phyloP scores from a whole-genome alignment of 768 basidiomycete species.

The Naematelia aurantialba region DNA sequence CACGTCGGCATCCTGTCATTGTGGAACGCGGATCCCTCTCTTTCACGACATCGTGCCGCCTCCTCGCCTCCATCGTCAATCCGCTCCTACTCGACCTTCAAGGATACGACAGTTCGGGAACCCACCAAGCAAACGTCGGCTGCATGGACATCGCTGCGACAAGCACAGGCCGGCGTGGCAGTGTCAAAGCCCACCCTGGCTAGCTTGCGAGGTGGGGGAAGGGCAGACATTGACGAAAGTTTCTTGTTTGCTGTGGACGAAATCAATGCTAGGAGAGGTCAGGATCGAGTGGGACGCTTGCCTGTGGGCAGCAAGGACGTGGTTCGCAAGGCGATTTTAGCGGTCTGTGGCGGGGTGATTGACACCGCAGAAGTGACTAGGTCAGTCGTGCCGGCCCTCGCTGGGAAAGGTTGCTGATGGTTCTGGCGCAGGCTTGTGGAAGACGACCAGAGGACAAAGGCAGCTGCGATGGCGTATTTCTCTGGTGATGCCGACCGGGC shows the following conservation, averaged over 20 bases:
- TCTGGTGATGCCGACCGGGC: constrained; percentile 40
- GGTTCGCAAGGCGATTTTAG: constrained; percentile 41
- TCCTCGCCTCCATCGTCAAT: constrained; percentile 10
- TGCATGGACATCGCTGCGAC: constrained; percentile 27
- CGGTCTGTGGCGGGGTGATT: constrained; percentile 19
- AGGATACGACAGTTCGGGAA: constrained; percentile 18
- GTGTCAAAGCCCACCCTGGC: not conserved
- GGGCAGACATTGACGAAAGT: not conserved
- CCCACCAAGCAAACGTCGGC: constrained; percentile 19
- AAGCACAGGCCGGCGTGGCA: not conserved
- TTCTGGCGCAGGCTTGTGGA: constrained; percentile 11
- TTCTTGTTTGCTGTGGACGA: constrained; percentile 4
- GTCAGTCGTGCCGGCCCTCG: not conserved
- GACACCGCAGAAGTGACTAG: not conserved
- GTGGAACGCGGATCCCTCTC: not conserved
- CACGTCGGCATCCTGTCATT: constrained; percentile 4
- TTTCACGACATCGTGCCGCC: not conserved
- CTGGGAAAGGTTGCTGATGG: not conserved
- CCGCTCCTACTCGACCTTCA: constrained; percentile 6
- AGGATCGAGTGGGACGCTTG: constrained; percentile 6
- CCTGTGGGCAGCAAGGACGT: constrained; percentile 21
- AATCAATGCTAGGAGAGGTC: constrained; percentile 1
- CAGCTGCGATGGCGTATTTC: constrained; percentile 47
- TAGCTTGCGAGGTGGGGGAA: constrained; percentile 14
- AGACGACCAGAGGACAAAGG: constrained; percentile 41